phyloP scores from a whole-genome alignment of 78 protist species.

The Dictyostelium firmibasis region DNA sequence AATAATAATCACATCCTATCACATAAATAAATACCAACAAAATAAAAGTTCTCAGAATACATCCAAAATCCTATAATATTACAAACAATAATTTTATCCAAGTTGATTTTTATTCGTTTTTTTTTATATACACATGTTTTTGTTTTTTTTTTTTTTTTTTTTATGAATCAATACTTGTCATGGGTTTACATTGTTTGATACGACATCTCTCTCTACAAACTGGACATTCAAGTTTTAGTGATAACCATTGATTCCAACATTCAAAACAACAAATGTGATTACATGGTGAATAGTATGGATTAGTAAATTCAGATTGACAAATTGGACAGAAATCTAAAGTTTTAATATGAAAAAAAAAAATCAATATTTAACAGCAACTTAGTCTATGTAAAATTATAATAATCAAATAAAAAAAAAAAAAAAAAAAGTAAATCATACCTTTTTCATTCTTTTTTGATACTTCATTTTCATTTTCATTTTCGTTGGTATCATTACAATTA shows the following conservation, averaged over 20 bases:
- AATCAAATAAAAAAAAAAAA: background rate
- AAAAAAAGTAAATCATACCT: background rate
- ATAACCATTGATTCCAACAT: slow-evolving; percentile 70
- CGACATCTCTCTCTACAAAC: slow-evolving; percentile 61
- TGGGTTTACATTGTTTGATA: slow-evolving; percentile 43
- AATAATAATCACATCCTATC: background rate
- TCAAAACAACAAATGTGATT: slow-evolving; percentile 55
- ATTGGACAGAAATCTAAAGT: slow-evolving; percentile 44
- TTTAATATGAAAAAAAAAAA: background rate
- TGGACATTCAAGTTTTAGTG: slow-evolving; percentile 68
- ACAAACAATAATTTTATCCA: too few relatives aligned
- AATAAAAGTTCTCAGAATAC: too few relatives aligned
- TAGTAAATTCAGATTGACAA: slow-evolving; percentile 13
- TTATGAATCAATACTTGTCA: background rate
- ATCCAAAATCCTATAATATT: background rate
- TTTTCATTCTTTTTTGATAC: background rate
- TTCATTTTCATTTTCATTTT: too few relatives aligned
- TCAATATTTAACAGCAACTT: too few relatives aligned
- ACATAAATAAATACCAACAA: too few relatives aligned
- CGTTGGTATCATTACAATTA: background rate
- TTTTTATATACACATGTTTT: too few relatives aligned
- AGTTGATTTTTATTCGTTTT: too few relatives aligned
- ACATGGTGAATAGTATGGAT: slow-evolving; percentile 46
- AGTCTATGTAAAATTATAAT: background rate
- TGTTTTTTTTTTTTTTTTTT: too few relatives aligned